These are phyloP conservation scores for Penicillium roqueforti DNA, from an alignment of 495 filamentous ascomycete species.

Conservation along the genomic window DNA sequence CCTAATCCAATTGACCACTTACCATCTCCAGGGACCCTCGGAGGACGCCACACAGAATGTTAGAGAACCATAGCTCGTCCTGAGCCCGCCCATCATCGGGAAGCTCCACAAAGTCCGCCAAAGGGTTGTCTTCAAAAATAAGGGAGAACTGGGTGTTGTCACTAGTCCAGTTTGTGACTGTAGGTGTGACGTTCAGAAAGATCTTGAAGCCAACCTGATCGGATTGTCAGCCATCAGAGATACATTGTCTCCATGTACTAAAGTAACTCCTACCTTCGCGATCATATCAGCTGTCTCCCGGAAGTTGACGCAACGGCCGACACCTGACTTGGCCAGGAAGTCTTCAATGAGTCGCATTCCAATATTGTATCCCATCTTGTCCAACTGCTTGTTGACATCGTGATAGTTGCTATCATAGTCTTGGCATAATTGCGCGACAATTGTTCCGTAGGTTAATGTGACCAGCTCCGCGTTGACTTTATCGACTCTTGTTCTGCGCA, in stretches of 20 bases:
- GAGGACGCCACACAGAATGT: conserved; percentile 91
- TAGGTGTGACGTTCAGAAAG: conserved; percentile 95
- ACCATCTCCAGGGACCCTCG: conserved; percentile 95
- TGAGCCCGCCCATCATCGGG: conserved; percentile 94
- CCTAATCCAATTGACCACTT: conserved; percentile 18
- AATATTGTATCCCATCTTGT: conserved; percentile 99
- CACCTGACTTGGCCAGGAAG: conserved; percentile 90
- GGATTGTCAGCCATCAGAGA: background rate
- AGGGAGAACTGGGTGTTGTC: conserved; percentile 96
- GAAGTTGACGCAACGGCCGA: conserved; percentile 86
- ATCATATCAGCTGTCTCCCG: conserved; percentile 95
- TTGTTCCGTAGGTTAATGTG: conserved; percentile 95
- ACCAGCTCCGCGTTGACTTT: conserved; percentile 91
- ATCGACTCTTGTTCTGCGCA: conserved; percentile 55
- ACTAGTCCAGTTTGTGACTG: conserved; percentile 89
- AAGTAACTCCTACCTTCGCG: conserved; percentile 61
- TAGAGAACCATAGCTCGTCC: conserved; percentile 97
- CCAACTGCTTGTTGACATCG: conserved; percentile 92
- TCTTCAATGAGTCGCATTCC: conserved; percentile 95
- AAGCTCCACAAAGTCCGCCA: conserved; percentile 96
- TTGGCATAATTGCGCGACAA: conserved; percentile 92
- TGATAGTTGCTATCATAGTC: conserved; percentile 90
- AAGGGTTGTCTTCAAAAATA: conserved; percentile 92
- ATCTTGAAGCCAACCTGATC: conserved; percentile 94
- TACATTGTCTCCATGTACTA: background rate